A percentile compares a stretch with the other conserved stretches of the same genome.
phyloP scores from a whole-genome alignment of 257 asterid species.

The Eucommia ulmoides region DNA sequence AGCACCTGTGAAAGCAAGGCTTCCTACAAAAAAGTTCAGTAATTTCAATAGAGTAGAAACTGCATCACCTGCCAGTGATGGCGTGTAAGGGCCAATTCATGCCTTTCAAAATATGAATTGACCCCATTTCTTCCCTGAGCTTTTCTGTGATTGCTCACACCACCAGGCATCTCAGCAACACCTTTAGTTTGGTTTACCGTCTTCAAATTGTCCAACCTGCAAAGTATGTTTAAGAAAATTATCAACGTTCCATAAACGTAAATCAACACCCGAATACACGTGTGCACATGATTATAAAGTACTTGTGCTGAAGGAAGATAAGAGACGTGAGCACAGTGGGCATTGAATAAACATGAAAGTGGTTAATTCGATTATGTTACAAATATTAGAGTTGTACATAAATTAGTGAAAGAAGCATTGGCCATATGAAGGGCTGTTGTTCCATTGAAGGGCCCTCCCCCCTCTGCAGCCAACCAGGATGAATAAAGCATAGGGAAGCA shows the following conservation, averaged over 20 bases:
- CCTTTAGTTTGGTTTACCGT: constrained; percentile 25
- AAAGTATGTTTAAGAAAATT: not conserved
- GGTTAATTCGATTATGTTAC: too few species aligned
- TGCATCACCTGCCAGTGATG: constrained; percentile 89
- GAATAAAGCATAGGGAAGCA: too few species aligned
- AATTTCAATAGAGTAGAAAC: constrained; percentile 7
- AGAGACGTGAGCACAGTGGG: not conserved
- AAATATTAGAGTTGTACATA: too few species aligned
- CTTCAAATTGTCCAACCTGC: constrained; percentile 46
- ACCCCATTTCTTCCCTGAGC: constrained; percentile 51
- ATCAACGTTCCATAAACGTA: not conserved
- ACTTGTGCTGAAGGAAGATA: not conserved
- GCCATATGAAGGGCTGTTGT: not conserved
- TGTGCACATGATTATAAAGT: too few species aligned
- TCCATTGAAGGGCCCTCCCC: too few species aligned
- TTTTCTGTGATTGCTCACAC: constrained; percentile 29
- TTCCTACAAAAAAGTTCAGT: too few species aligned
- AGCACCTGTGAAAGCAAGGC: constrained; percentile 11
- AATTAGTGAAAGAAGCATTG: too few species aligned
- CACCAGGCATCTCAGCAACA: constrained; percentile 22
- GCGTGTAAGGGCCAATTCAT: constrained; percentile 65
- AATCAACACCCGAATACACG: not conserved
- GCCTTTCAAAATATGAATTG: constrained; percentile 70
- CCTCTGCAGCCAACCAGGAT: too few species aligned
- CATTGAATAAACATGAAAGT: not conserved